Conservation (phyloP, 2,329 filamentous ascomycete species). For the Pyrenochaeta sp. region DNA sequence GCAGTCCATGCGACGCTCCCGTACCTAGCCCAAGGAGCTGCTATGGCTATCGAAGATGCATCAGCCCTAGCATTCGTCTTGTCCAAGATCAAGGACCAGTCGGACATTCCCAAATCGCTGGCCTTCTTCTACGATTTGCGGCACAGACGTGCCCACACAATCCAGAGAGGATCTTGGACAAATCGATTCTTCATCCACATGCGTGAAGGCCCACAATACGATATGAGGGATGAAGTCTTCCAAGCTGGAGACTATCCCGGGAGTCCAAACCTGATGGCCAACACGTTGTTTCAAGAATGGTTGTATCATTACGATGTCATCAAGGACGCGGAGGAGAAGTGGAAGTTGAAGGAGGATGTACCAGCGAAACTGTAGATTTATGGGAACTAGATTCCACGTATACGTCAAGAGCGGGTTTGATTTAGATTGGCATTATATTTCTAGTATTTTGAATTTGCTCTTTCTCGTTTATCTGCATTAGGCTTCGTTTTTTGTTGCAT, state of each 20-base stretch:
- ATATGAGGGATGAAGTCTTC: constrained; percentile 4
- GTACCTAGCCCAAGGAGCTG: constrained; percentile 57
- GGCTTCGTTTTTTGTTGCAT: too few relatives aligned
- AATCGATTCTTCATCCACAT: constrained; percentile 9
- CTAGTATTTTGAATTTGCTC: too few relatives aligned
- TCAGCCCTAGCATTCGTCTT: neutral
- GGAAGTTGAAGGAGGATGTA: too few relatives aligned
- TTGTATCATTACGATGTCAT: constrained; percentile 5
- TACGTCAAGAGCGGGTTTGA: too few relatives aligned
- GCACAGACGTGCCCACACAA: constrained; percentile 1
- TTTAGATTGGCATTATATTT: too few relatives aligned
- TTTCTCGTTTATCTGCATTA: too few relatives aligned
- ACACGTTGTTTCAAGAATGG: constrained; percentile 6
- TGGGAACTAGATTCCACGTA: too few relatives aligned
- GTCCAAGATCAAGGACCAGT: constrained; percentile 25
- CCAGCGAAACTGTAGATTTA: too few relatives aligned
- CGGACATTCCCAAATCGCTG: neutral
- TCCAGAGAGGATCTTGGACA: constrained; percentile 7
- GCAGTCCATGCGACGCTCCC: constrained; percentile 35
- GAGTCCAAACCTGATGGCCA: constrained; percentile 9
- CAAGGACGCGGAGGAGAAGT: too few relatives aligned
- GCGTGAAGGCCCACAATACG: constrained; percentile 1
- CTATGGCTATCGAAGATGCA: constrained; percentile 70
- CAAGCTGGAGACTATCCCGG: constrained; percentile 4
- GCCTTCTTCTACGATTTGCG: constrained; percentile 3